Conservation (phyloP, 108 stramenopile genomes). For the Cylindrotheca closterium region DNA sequence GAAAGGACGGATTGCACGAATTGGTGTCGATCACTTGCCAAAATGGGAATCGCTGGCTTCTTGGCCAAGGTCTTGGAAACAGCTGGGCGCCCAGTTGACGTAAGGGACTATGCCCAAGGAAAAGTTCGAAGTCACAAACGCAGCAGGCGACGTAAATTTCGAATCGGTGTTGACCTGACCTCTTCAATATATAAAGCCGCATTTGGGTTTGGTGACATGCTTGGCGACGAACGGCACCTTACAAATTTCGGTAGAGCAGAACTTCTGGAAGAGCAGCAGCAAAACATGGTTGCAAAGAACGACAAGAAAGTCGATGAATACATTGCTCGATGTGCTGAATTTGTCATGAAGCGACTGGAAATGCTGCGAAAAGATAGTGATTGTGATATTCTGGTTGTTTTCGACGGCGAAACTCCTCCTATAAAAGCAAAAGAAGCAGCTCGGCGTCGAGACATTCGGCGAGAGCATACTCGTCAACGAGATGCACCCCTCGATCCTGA, state of each 20-base stretch:
- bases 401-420: slow-evolving; percentile 81
- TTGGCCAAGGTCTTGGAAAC: slow-evolving; percentile 53
- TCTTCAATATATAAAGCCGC: slow-evolving; percentile 69
- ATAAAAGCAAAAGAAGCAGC: slow-evolving; percentile 41
- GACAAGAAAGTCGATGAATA: slow-evolving; percentile 13
- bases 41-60: slow-evolving; percentile 65
- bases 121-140: neutral
- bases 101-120: slow-evolving; percentile 17
- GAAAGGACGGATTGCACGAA: too few relatives aligned
- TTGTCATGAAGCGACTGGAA: slow-evolving; percentile 48
- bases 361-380: slow-evolving; percentile 38
- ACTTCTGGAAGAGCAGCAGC: slow-evolving; percentile 22
- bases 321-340: slow-evolving; percentile 39
- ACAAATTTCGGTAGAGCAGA: slow-evolving; percentile 67
- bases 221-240: slow-evolving; percentile 76
- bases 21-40: too few relatives aligned
- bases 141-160: slow-evolving; percentile 27
- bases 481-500: slow-evolving; percentile 20
- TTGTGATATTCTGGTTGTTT: slow-evolving; percentile 62
- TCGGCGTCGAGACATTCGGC: slow-evolving; percentile 11
- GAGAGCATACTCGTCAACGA: slow-evolving; percentile 16
- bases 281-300: neutral
- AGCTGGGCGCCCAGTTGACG: slow-evolving; percentile 35
- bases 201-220: slow-evolving; percentile 47
- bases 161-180: slow-evolving; percentile 70